A percentile compares a stretch with the other conserved stretches of the same genome.
Evolutionary conservation across 116 monocot genomes (phyloP).

Genomic region (Cymodocea nodosa): DNA sequence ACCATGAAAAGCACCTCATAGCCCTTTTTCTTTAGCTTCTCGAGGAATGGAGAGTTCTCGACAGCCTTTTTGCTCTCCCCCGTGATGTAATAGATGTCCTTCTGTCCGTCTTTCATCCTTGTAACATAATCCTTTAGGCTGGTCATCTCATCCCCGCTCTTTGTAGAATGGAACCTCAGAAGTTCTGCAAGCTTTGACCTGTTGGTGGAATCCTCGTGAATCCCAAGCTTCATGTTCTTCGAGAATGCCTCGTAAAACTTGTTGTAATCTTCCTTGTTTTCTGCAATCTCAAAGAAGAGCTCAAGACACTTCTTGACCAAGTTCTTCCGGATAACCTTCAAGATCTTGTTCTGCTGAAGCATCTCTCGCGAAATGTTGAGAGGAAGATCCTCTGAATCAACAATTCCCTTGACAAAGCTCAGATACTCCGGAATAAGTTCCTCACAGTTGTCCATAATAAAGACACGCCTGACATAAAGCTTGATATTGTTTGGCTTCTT

Average conservation of each 20-base stretch:
- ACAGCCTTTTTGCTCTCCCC: constrained; percentile 28
- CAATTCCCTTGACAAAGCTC: constrained; percentile 39
- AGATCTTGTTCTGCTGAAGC: constrained; percentile 40
- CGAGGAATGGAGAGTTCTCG: constrained; percentile 23
- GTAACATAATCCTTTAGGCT: constrained; percentile 26
- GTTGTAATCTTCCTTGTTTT: constrained; percentile 48
- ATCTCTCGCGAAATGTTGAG: constrained; percentile 36
- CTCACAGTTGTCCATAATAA: constrained; percentile 45
- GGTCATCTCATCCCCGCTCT: constrained; percentile 21
- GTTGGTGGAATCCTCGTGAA: constrained; percentile 41
- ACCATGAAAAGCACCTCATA: constrained; percentile 24
- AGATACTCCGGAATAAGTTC: constrained; percentile 35
- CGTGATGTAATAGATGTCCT: constrained; percentile 25
- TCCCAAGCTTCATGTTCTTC: constrained; percentile 47
- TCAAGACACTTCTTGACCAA: constrained; percentile 43
- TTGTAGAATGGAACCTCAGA: constrained; percentile 22
- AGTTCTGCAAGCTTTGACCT: constrained; percentile 15
- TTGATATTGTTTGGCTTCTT: constrained; percentile 47
- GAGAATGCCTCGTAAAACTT: constrained; percentile 50
- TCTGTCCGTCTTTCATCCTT: constrained; percentile 21
- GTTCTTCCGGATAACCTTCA: constrained; percentile 46
- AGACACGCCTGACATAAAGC: constrained; percentile 36
- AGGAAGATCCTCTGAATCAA: constrained; percentile 40
- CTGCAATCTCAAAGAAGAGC: constrained; percentile 36
- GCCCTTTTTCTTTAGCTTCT: constrained; percentile 27